Evolutionary conservation across 345 rosid genomes (phyloP).

Genomic region (Heritiera littoralis): DNA sequence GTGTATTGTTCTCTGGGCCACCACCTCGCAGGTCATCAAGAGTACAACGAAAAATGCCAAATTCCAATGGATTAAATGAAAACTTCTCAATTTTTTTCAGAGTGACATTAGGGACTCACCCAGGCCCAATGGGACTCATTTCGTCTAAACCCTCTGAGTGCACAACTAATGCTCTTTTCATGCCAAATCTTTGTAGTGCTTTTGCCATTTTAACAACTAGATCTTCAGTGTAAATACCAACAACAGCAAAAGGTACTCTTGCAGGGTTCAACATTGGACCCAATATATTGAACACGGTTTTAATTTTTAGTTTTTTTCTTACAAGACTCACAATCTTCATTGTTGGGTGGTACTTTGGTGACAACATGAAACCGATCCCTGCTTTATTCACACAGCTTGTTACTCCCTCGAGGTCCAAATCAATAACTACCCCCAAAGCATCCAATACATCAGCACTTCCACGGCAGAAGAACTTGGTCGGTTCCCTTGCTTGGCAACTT

Average conservation of each 20-base stretch:
- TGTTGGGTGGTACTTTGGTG: slow-evolving; percentile 84
- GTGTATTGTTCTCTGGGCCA: slow-evolving; percentile 72
- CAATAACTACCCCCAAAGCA: slow-evolving; percentile 70
- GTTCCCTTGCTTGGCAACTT: slow-evolving; percentile 98
- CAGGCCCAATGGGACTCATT: slow-evolving; percentile 92
- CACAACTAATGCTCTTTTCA: slow-evolving; percentile 90
- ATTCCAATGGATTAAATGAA: slow-evolving; percentile 91
- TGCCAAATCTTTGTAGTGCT: slow-evolving; percentile 84
- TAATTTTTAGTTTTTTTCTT: slow-evolving; percentile 77
- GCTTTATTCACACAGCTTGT: slow-evolving; percentile 75
- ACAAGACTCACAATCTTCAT: slow-evolving; percentile 89
- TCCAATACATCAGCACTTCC: slow-evolving; percentile 98
- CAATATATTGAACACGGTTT: slow-evolving; percentile 80
- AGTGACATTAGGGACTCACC: slow-evolving; percentile 66
- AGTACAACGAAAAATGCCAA: slow-evolving; percentile 86
- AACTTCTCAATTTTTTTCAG: slow-evolving; percentile 66
- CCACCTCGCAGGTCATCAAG: slow-evolving; percentile 77
- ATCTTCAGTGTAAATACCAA: slow-evolving; percentile 78
- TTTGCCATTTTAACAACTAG: slow-evolving; percentile 87
- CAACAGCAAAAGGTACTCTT: slow-evolving; percentile 76
- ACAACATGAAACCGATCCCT: slow-evolving; percentile 94
- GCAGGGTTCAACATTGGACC: slow-evolving; percentile 87
- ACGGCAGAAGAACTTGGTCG: slow-evolving; percentile 96
- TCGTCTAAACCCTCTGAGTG: slow-evolving; percentile 96
- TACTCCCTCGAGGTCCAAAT: slow-evolving; percentile 80